These are phyloP conservation scores for Penicillium daleae DNA, from an alignment of 495 filamentous ascomycete species.

Conservation along the genomic window DNA sequence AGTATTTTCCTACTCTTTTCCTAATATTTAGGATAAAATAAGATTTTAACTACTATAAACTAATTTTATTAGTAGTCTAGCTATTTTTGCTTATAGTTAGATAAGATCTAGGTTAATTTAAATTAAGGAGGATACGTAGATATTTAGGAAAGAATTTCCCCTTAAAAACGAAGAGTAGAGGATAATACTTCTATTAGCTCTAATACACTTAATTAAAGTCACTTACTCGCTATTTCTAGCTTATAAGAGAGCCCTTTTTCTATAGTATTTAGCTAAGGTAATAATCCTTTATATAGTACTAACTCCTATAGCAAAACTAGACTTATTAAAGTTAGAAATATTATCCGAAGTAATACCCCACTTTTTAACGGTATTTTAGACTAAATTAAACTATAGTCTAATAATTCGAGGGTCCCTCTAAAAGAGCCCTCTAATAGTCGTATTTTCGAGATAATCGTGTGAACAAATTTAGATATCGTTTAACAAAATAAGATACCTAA, in stretches of 20 bases:
- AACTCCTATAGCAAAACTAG: constrained; percentile 43
- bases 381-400: constrained; percentile 38
- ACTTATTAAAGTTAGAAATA: constrained; percentile 53
- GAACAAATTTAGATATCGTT: too few species aligned
- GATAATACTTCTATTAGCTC: constrained; percentile 22
- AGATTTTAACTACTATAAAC: background rate
- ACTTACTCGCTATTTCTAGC: constrained; percentile 44
- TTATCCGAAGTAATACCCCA: constrained; percentile 41
- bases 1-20: background rate
- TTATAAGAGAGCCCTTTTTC: constrained; percentile 25
- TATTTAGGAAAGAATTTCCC: too few species aligned
- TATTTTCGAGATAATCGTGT: too few species aligned
- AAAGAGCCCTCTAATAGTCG: background rate
- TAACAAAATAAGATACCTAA: too few species aligned
- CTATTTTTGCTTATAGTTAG: too few species aligned
- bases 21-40: background rate
- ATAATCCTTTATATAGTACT: constrained; percentile 29
- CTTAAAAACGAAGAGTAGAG: constrained; percentile 32
- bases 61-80: background rate
- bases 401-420: constrained; percentile 5
- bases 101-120: too few species aligned
- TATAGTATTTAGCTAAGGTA: constrained; percentile 25
- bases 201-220: constrained; percentile 38
- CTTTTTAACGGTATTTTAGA: constrained; percentile 35
- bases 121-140: too few species aligned